Conservation (phyloP, 371 early-diverging fungal genomes). For the Mortierella sp. region DNA sequence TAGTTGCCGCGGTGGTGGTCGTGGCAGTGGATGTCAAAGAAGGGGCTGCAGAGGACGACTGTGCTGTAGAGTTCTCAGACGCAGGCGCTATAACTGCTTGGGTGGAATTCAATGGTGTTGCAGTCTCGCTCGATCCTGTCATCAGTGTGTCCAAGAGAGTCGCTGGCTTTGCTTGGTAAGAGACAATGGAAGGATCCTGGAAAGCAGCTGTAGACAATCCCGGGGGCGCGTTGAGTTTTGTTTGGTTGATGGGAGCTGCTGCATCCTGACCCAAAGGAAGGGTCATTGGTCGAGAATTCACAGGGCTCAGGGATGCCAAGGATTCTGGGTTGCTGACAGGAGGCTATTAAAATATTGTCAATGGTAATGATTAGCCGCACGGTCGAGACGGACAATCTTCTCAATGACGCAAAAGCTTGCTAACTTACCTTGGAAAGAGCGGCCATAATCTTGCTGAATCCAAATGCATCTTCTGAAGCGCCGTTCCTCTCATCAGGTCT, state of each 20-base stretch:
- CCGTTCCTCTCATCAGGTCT: conserved; percentile 32
- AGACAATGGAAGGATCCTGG: conserved; percentile 59
- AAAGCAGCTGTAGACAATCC: conserved; percentile 27
- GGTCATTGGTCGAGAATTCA: not conserved
- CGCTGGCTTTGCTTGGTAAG: conserved; percentile 38
- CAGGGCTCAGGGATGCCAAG: conserved; percentile 13
- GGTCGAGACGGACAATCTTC: not conserved
- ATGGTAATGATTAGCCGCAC: not conserved
- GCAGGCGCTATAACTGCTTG: conserved; percentile 14
- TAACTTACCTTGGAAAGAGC: conserved; percentile 68
- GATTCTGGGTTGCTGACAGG: conserved; percentile 29
- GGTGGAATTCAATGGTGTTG: conserved; percentile 15
- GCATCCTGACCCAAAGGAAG: not conserved
- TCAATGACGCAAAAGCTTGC: not conserved
- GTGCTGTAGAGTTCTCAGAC: conserved; percentile 21
- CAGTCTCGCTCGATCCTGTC: conserved; percentile 7
- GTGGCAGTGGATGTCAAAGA: conserved; percentile 15
- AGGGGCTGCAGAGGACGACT: conserved; percentile 19
- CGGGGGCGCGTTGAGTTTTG: conserved; percentile 2
- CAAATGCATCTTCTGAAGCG: conserved; percentile 66
- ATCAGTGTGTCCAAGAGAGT: conserved; percentile 16
- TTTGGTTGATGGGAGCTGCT: not conserved
- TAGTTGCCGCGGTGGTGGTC: not conserved
- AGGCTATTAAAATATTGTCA: conserved; percentile 17
- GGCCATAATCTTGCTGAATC: conserved; percentile 72